Evolutionary conservation across 129 eudicot species (phyloP).

Genomic region (Gnaphalium uliginosum): DNA sequence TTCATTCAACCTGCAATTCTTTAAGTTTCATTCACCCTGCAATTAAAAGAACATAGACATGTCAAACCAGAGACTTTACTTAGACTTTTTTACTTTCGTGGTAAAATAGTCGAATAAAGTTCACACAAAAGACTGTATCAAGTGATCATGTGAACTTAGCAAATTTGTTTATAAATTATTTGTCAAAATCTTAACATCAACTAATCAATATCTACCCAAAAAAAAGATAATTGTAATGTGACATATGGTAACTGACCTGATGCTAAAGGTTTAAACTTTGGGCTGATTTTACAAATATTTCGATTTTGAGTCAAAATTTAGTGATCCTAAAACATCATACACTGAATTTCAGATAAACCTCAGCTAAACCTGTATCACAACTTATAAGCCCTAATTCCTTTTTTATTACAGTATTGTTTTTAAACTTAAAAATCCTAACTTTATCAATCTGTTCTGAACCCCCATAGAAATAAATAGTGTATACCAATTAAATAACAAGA

Average conservation of each 20-base stretch:
- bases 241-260: neutral
- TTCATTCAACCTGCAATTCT: slow-evolving; percentile 44
- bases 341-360: slow-evolving; percentile 7
- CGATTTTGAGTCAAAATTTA: neutral
- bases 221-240: neutral
- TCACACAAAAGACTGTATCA: neutral
- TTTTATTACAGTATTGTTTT: neutral
- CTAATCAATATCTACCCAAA: neutral
- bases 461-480: slow-evolving; percentile 8
- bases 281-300: neutral
- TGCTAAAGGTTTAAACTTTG: neutral
- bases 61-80: slow-evolving; percentile 17
- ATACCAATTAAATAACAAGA: neutral
- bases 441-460: slow-evolving; percentile 6
- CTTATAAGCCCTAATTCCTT: neutral
- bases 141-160: neutral
- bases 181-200: neutral
- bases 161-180: neutral
- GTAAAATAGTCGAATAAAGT: neutral
- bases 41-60: slow-evolving; percentile 18
- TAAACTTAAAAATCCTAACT: neutral
- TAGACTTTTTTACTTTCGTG: neutral
- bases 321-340: neutral
- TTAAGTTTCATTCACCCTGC: slow-evolving; percentile 58
- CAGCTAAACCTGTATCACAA: neutral